Evolutionary conservation across 2,329 filamentous ascomycete genomes (phyloP).

Genomic region (Mycogone perniciosa): DNA sequence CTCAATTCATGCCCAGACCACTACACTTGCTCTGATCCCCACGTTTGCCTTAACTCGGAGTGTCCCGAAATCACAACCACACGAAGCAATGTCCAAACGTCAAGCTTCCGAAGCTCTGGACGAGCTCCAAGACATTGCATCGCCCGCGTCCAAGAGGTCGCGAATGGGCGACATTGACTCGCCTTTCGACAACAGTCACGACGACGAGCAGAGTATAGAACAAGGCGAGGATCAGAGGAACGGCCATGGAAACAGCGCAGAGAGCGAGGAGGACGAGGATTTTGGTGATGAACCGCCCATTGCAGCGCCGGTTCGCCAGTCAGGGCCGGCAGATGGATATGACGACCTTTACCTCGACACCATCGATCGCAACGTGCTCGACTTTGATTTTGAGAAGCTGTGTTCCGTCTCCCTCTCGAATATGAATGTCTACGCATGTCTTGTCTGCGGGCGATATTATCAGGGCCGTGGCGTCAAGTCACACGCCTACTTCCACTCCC

Average conservation of each 20-base stretch:
- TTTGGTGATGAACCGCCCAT: constrained; percentile 32
- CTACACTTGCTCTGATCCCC: not conserved
- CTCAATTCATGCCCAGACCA: not conserved
- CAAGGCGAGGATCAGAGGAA: constrained; percentile 19
- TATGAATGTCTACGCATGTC: constrained; percentile 96
- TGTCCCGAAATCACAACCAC: not conserved
- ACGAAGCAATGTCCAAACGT: constrained; percentile 43
- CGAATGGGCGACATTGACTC: constrained; percentile 43
- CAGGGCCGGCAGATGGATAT: constrained; percentile 79
- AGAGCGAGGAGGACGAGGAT: constrained; percentile 32
- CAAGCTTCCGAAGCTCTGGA: constrained; percentile 56
- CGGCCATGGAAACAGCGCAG: constrained; percentile 19
- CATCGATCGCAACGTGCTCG: constrained; percentile 83
- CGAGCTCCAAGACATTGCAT: constrained; percentile 46
- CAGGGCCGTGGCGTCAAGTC: constrained; percentile 91
- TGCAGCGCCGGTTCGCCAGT: constrained; percentile 57
- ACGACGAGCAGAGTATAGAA: constrained; percentile 29
- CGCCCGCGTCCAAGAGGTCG: constrained; percentile 54
- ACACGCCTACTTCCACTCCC: constrained; percentile 93
- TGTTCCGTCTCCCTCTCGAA: constrained; percentile 95
- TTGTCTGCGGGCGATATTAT: constrained; percentile 97
- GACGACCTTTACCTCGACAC: constrained; percentile 96
- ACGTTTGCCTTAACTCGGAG: too few species aligned
- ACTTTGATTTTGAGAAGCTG: constrained; percentile 98
- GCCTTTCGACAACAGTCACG: constrained; percentile 29